Evolutionary conservation across 2,329 filamentous ascomycete species (phyloP), one percentile per base, ranked within the genome.

Genomic region (Aspergillus calidoustus): DNA sequence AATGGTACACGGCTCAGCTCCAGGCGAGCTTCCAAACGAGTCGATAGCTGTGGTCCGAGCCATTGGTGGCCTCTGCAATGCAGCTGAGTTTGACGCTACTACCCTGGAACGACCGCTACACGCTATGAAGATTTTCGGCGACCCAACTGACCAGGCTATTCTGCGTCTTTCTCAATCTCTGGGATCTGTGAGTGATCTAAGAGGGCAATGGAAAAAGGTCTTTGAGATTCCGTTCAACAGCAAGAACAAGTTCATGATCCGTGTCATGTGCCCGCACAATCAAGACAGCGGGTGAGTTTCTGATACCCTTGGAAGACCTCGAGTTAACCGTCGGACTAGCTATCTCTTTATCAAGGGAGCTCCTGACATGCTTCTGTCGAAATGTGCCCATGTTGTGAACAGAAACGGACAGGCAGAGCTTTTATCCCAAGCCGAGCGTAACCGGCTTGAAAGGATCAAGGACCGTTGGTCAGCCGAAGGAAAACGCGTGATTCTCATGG

Each of bases 221-320:
- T 92, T 87, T 67, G 87, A 90, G 57, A 79, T 91, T 30, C 86
- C 89, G 0, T 93, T 93, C 75, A 93, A 93, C 78, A 91, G 89
- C 77, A 91, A 91, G 80, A 93, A 92, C 78, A 93, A 93, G 76
- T 93, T 88, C 72, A 93, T 92, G 87, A 85, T 93, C 58, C 83
- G 86, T 38, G 83, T 88, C 0, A 84, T 89, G 53, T 80, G 80
- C 11, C 72, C 72, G 1, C 61, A 8, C 62, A 69, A n/a, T 50
- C 63, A 7, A 57, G 59, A 15, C n/a, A 53, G 11, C 25, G 50
- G 11, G 57, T 59, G 38, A 49, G 57, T 49, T 9, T 2, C 19
- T 15, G 7, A 30, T 41, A 11, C 25, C 13, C 25, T 30, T 1
- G 19, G 19, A 7, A 28, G 50, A 19, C 3, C n/a, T 11, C 4